A percentile compares a stretch with the other conserved stretches of the same genome.
phyloP scores from a whole-genome alignment of 805 yeast species.

The Myxozyma mucilagina region DNA sequence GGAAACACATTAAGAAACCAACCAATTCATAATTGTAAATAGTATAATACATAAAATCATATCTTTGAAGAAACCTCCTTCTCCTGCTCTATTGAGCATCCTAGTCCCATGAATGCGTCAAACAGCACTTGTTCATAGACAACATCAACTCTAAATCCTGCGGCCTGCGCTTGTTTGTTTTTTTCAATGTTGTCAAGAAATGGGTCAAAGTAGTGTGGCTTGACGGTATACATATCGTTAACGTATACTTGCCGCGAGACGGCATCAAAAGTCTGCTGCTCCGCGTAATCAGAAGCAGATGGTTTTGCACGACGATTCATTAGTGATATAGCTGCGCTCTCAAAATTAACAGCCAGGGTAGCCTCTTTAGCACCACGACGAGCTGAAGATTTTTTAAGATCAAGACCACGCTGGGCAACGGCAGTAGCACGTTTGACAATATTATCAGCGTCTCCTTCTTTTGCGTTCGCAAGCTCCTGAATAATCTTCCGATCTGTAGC shows the following conservation, averaged over 20 bases:
- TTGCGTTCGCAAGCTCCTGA: slow-evolving; percentile 38
- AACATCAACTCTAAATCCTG: slow-evolving; percentile 74
- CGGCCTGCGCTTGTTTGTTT: slow-evolving; percentile 71
- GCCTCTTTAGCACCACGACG: slow-evolving; percentile 50
- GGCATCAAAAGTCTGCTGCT: slow-evolving; percentile 80
- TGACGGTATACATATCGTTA: slow-evolving; percentile 52
- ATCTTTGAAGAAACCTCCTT: slow-evolving; percentile 3
- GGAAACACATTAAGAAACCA: background rate
- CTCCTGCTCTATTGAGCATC: slow-evolving; percentile 63
- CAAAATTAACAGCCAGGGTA: slow-evolving; percentile 35
- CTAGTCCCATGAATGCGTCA: slow-evolving; percentile 88
- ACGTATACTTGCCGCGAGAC: slow-evolving; percentile 83
- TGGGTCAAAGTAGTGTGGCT: slow-evolving; percentile 61
- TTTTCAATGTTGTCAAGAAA: slow-evolving; percentile 50
- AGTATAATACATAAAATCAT: background rate
- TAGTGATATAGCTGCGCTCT: slow-evolving; percentile 24
- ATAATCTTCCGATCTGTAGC: slow-evolving; percentile 36
- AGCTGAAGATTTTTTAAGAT: slow-evolving; percentile 63
- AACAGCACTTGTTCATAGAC: slow-evolving; percentile 77
- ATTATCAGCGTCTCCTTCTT: slow-evolving; percentile 33
- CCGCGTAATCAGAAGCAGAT: slow-evolving; percentile 33
- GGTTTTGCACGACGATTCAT: slow-evolving; percentile 3
- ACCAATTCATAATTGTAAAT: background rate
- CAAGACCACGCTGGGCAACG: slow-evolving; percentile 44
- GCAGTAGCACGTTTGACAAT: slow-evolving; percentile 20